These are phyloP conservation scores for Cryptococcus maquisensis DNA, from an alignment of 1,284 basidiomycete genomes.

Conservation along the genomic window DNA sequence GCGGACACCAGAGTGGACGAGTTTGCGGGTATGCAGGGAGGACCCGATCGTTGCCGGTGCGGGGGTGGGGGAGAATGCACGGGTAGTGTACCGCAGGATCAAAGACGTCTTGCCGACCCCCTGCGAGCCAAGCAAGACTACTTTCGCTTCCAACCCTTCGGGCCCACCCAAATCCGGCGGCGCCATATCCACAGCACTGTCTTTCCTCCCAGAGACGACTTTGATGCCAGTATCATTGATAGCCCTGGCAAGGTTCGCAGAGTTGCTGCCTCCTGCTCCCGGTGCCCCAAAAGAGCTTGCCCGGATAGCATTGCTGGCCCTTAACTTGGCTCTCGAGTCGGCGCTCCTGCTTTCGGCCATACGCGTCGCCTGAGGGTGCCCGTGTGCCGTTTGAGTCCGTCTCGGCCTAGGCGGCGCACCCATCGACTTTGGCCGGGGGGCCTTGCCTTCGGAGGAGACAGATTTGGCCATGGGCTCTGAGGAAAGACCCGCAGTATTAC, in stretches of 20 bases:
- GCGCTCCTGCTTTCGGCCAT: conserved; percentile 36
- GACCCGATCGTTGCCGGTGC: conserved; percentile 90
- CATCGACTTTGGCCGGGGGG: conserved; percentile 17
- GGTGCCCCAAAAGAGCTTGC: conserved; percentile 2
- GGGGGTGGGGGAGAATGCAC: conserved; percentile 73
- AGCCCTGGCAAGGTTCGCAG: conserved; percentile 2
- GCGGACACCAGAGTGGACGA: conserved; percentile 77
- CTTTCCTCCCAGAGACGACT: not conserved
- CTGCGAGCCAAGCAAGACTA: conserved; percentile 94
- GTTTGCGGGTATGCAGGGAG: conserved; percentile 91
- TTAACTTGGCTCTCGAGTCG: conserved; percentile 24
- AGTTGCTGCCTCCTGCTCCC: not conserved
- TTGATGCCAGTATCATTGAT: conserved; percentile 2
- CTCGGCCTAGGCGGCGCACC: conserved; percentile 18
- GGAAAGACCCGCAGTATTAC: conserved; percentile 1
- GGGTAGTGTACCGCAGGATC: conserved; percentile 85
- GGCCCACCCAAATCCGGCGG: conserved; percentile 36
- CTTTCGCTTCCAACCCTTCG: conserved; percentile 76
- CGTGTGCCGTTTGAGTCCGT: conserved; percentile 27
- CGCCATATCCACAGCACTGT: conserved; percentile 9
- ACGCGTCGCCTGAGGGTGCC: conserved; percentile 29
- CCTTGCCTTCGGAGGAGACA: conserved; percentile 4
- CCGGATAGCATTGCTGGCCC: conserved; percentile 10
- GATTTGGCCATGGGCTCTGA: not conserved
- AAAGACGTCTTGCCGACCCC: conserved; percentile 96